Percentiles rank a stretch among this genome's conserved stretches.
Evolutionary conservation across 306 rosid genomes (phyloP).

Genomic region (Calophaca sinica): DNA sequence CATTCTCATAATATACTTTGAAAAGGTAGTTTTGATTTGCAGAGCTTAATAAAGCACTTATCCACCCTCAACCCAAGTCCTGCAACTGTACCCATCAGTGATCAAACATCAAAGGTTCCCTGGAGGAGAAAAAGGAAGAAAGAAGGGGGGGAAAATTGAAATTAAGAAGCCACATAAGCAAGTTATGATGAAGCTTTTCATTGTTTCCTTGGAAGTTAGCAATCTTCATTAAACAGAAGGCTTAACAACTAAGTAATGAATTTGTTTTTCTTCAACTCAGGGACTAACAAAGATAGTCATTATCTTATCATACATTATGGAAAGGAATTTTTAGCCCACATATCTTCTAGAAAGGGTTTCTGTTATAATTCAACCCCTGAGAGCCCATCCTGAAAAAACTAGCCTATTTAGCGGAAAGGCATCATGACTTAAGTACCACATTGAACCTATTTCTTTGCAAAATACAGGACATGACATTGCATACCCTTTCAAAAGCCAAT

Average conservation of each 20-base stretch:
- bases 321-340: slow-evolving; percentile 22
- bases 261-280: slow-evolving; percentile 21
- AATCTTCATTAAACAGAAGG: neutral
- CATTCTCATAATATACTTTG: slow-evolving; percentile 15
- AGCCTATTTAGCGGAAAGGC: neutral
- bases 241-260: slow-evolving; percentile 1
- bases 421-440: slow-evolving; percentile 1
- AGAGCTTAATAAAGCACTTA: slow-evolving; percentile 31
- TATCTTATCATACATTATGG: neutral
- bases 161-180: slow-evolving; percentile 7
- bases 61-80: neutral
- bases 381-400: neutral
- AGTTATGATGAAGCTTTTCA: slow-evolving; percentile 21
- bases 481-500: neutral
- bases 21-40: slow-evolving; percentile 6
- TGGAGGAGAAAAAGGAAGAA: neutral
- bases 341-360: slow-evolving; percentile 10
- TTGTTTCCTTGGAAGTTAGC: slow-evolving; percentile 5
- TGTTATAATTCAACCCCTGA: neutral
- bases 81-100: slow-evolving; percentile 28
- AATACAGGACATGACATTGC: neutral
- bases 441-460: neutral
- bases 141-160: neutral
- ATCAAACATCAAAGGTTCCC: slow-evolving; percentile 14
- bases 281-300: neutral